Evolutionary conservation across 139 green algal species (phyloP).

Genomic region (Auxenochlorella protothecoides): DNA sequence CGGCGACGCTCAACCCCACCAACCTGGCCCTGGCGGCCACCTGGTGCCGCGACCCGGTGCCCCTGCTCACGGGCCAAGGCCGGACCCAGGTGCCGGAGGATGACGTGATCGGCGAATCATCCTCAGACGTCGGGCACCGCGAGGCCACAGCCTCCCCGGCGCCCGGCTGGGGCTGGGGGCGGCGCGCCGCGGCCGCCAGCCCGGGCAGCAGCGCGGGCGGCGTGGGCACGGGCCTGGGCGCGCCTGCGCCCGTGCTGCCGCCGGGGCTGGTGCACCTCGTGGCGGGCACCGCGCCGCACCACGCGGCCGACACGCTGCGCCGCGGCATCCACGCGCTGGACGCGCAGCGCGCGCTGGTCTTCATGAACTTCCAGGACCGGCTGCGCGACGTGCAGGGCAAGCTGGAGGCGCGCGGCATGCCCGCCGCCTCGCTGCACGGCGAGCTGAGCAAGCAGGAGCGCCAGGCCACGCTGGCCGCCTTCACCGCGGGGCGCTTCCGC

Average conservation of each 20-base stretch:
- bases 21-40: slow-evolving; percentile 6
- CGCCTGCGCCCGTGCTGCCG: slow-evolving; percentile 42
- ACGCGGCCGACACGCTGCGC: slow-evolving; percentile 72
- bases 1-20: slow-evolving; percentile 54
- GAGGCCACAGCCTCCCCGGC: slow-evolving; percentile 14
- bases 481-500: slow-evolving; percentile 50
- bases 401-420: slow-evolving; percentile 65
- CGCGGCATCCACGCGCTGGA: slow-evolving; percentile 67
- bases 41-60: slow-evolving; percentile 45
- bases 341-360: slow-evolving; percentile 64
- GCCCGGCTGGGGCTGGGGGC: slow-evolving; percentile 9
- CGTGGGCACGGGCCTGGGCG: slow-evolving; percentile 19
- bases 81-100: too few relatives aligned
- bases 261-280: slow-evolving; percentile 54
- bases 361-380: slow-evolving; percentile 93
- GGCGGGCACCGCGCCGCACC: slow-evolving; percentile 32
- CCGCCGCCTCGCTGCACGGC: slow-evolving; percentile 66
- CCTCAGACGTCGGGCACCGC: too few relatives aligned
- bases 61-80: too few relatives aligned
- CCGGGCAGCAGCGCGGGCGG: slow-evolving; percentile 33
- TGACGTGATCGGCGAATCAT: too few relatives aligned
- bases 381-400: slow-evolving; percentile 76
- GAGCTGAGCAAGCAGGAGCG: slow-evolving; percentile 70
- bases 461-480: slow-evolving; percentile 51
- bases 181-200: slow-evolving; percentile 18